Evolutionary conservation across 805 yeast genomes (phyloP), one percentile per base, ranked within the genome.

Genomic region (Ogataea neopini): DNA sequence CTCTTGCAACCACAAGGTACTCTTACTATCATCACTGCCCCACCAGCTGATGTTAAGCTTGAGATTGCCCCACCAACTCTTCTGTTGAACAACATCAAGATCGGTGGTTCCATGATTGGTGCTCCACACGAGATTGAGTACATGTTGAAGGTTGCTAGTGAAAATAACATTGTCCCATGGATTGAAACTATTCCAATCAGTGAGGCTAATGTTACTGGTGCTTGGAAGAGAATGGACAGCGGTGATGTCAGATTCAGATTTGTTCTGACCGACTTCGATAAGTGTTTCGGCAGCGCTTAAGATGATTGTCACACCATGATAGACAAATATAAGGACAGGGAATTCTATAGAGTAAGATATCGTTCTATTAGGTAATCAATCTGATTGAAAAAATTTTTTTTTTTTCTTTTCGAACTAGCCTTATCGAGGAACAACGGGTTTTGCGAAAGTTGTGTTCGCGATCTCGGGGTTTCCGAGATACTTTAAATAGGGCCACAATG

Each of bases 221-320:
- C 81, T 3, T 73, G 84, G 62, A 73, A 75, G 37, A 77, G 80
- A 61, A 72, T 80, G 45, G 73, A 75, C 47, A 52, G 66, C 17
- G 81, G 83, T 59, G 82, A 81, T 51, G 82, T 81, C 41, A 76
- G 77, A 56, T 84, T 82, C 64, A 76, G 89, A 71, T 80, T 79
- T 59, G 83, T 83, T 8, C 69, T 84, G 53, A 75, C 77, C 46
- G 80, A 78, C 19, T 81, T 69, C 64, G 79, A 79, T 56, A 69
- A 76, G 59, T 44, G 18, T 17, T 47, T 47, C 17, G 35, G 35
- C 30, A 28, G 14, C 11, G 30, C 30, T 28, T 28, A n/a, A 28
- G n/a, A n/a, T n/a, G n/a, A n/a, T n/a, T n/a, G n/a, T n/a, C n/a
- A n/a, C n/a, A n/a, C n/a, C n/a, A n/a, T n/a, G n/a, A n/a, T n/a